Evolutionary conservation across 495 filamentous ascomycete species (phyloP).

Genomic region (Cladorrhinum samala): DNA sequence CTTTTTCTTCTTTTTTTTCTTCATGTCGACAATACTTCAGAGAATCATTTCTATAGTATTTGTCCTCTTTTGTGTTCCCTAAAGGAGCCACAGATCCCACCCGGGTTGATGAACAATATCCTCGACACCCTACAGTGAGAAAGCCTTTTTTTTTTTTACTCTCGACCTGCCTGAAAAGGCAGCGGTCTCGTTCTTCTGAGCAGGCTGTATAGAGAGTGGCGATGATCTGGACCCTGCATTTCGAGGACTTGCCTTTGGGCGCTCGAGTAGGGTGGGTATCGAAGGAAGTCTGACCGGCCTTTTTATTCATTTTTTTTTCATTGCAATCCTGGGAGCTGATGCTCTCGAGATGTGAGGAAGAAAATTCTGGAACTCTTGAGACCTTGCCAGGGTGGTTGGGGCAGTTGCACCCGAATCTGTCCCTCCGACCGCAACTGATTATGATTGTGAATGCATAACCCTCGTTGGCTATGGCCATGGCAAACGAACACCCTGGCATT

Average conservation of each 20-base stretch:
- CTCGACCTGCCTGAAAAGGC: constrained; percentile 47
- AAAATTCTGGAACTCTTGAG: constrained; percentile 8
- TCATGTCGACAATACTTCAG: constrained; percentile 63
- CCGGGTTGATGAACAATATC: constrained; percentile 58
- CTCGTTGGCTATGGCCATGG: too few relatives aligned
- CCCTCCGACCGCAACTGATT: too few relatives aligned
- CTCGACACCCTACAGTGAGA: constrained; percentile 57
- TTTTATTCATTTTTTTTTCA: constrained; percentile 38
- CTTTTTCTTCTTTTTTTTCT: constrained; percentile 35
- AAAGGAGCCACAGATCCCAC: constrained; percentile 61
- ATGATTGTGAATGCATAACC: too few relatives aligned
- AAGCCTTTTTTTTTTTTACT: constrained; percentile 38
- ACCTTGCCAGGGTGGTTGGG: too few relatives aligned
- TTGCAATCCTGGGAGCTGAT: constrained; percentile 35
- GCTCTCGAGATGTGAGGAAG: constrained; percentile 39
- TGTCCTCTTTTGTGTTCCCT: constrained; percentile 72
- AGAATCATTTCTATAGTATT: constrained; percentile 92
- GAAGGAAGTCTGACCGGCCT: constrained; percentile 61
- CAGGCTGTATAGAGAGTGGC: constrained; percentile 53
- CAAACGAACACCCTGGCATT: too few relatives aligned
- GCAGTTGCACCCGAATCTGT: too few relatives aligned
- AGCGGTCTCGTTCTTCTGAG: constrained; percentile 30
- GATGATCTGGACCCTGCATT: constrained; percentile 56
- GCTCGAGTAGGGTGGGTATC: constrained; percentile 51
- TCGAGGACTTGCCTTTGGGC: constrained; percentile 47